A percentile compares a stretch with the other conserved stretches of the same genome.
phyloP scores from a whole-genome alignment of 2,329 filamentous ascomycete genomes.

The Claviceps purpurea region DNA sequence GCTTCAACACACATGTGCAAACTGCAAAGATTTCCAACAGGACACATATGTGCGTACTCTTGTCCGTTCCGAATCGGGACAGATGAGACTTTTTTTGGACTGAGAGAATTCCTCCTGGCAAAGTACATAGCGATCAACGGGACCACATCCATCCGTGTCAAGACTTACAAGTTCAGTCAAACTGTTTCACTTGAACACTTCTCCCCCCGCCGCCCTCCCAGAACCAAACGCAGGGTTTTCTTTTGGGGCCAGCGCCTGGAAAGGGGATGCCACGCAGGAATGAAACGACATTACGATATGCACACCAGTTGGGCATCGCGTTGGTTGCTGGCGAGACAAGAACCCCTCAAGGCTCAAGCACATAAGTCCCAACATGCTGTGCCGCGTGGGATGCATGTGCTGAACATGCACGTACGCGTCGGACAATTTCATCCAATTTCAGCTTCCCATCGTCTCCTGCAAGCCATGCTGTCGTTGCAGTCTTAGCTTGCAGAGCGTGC shows the following conservation, averaged over 20 bases:
- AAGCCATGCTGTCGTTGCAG: background rate
- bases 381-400: background rate
- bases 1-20: background rate
- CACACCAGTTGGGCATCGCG: background rate
- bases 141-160: background rate
- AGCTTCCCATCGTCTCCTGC: background rate
- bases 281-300: background rate
- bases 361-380: background rate
- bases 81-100: background rate
- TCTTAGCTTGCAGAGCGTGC: background rate
- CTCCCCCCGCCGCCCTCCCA: background rate
- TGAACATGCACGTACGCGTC: slow-evolving; percentile 2
- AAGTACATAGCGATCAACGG: background rate
- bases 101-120: background rate
- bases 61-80: background rate
- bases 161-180: background rate
- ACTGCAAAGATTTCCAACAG: background rate
- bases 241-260: background rate
- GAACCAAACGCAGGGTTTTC: background rate
- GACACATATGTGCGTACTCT: background rate
- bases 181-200: no score
- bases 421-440: background rate
- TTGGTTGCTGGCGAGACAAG: background rate
- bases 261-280: background rate
- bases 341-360: background rate